phyloP scores from a whole-genome alignment of 2,329 filamentous ascomycete species.

The Fusarium sp. region DNA sequence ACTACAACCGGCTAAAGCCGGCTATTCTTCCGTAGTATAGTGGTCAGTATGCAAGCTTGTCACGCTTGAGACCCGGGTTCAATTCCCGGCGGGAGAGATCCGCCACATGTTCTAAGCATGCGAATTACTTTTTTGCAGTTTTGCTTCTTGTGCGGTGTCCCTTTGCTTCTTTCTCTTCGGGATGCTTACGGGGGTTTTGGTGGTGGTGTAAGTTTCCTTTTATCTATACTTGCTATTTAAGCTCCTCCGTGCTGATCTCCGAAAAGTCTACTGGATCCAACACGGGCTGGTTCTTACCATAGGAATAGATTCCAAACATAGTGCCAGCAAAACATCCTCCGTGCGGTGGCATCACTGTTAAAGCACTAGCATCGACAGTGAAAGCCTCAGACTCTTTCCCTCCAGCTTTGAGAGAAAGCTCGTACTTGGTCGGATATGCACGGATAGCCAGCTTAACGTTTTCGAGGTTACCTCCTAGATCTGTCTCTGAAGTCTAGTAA shows the following conservation, averaged over 20 bases:
- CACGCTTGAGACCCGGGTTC: conserved; percentile 42
- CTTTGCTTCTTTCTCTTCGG: too few relatives aligned
- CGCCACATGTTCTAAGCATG: conserved; percentile 34
- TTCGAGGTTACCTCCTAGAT: background rate
- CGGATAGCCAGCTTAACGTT: background rate
- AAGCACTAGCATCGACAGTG: background rate
- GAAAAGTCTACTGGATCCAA: conserved; percentile 25
- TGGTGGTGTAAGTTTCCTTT: background rate
- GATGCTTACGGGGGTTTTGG: too few relatives aligned
- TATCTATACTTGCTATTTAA: background rate
- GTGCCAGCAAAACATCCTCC: conserved; percentile 37
- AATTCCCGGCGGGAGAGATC: conserved; percentile 43
- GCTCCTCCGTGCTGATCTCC: background rate
- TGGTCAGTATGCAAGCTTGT: conserved; percentile 36
- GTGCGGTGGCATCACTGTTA: conserved; percentile 30
- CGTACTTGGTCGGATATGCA: conserved; percentile 6
- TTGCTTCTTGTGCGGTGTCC: background rate
- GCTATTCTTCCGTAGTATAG: conserved; percentile 4
- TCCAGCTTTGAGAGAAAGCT: background rate
- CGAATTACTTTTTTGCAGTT: conserved; percentile 14
- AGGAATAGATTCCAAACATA: conserved; percentile 41
- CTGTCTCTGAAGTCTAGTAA: background rate
- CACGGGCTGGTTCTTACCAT: conserved; percentile 33
- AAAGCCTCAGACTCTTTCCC: background rate
- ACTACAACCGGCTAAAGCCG: background rate